Evolutionary conservation across 257 asterid genomes (phyloP), one percentile per base, ranked within the genome.

Genomic region (Solanum chilense): DNA sequence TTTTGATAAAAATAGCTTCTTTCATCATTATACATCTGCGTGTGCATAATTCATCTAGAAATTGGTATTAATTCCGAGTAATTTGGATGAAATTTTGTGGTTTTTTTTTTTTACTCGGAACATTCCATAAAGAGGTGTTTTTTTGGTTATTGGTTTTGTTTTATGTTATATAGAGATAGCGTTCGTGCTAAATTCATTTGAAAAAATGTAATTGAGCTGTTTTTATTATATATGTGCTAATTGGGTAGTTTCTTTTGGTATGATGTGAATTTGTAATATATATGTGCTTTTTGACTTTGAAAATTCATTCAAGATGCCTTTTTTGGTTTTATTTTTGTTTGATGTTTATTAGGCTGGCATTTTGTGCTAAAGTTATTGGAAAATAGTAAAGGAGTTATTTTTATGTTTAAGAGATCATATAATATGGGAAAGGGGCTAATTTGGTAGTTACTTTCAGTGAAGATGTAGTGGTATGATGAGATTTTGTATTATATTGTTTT

Each of bases 391-490:
- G 71, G 11, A 18, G 45, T 7, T 35, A 18, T 23, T 77, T 60
- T 42, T 27, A 9, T 25, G 31, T 2, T 16, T 12, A 47, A 47
- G 41, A 2, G 58, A 29, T 47, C 21, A 4, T 16, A 16, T 70
- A 16, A 33, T 9, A 3, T 9, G 14, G 44, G 13, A 16, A 33
- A 69, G 69, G 58, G 27, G 73, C 58, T 74, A 27, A 49, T 49
- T 56, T 21, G 35, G 45, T 86, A 15, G 76, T 58, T 86, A 25
- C 70, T 80, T 78, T 62, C 86, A 89, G 93, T 41, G 33, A 88
- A 92, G 83, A 92, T 91, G 94, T 93, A 92, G 39, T 90, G 94
- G 2, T 80, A 91, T 82, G 82, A 12, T 39, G 82, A 74, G 9
- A 20, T 58, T 58, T 58, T 58, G 25, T 58, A 58, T 58, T 20